Percentiles rank a stretch among this genome's conserved stretches.
Evolutionary conservation across 495 filamentous ascomycete species (phyloP).

Genomic region (Thermothielavioides terrestris): DNA sequence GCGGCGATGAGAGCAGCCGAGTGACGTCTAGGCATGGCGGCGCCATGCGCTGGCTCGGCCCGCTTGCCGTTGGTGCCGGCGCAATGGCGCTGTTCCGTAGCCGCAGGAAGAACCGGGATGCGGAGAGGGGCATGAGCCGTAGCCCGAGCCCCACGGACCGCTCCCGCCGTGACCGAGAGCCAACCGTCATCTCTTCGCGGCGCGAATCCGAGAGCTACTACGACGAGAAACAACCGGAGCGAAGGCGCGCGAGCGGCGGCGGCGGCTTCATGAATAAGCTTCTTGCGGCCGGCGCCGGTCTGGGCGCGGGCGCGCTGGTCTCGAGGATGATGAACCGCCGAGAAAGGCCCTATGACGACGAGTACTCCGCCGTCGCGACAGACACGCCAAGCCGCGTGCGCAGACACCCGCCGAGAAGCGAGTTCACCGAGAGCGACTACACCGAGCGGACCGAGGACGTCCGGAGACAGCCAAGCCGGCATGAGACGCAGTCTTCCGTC

Average conservation of each 20-base stretch:
- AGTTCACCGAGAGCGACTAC: slow-evolving; percentile 37
- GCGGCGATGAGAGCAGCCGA: slow-evolving; percentile 1
- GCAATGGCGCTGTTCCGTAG: slow-evolving; percentile 47
- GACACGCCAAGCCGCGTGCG: slow-evolving; percentile 43
- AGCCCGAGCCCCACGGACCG: slow-evolving; percentile 24
- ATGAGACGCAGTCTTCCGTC: slow-evolving; percentile 23
- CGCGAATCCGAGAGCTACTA: slow-evolving; percentile 44
- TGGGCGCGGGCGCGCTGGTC: slow-evolving; percentile 57
- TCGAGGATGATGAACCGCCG: slow-evolving; percentile 57
- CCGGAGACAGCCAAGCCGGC: slow-evolving; percentile 28
- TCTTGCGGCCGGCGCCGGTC: slow-evolving; percentile 55
- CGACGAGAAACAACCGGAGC: slow-evolving; percentile 53
- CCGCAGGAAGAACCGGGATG: slow-evolving; percentile 33
- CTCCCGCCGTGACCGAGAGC: slow-evolving; percentile 26
- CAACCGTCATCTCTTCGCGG: slow-evolving; percentile 43
- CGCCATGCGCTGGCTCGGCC: slow-evolving; percentile 41
- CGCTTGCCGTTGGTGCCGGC: slow-evolving; percentile 52
- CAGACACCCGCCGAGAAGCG: slow-evolving; percentile 22
- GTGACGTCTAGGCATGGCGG: slow-evolving; percentile 31
- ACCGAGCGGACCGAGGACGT: slow-evolving; percentile 39
- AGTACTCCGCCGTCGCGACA: slow-evolving; percentile 46
- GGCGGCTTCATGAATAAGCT: slow-evolving; percentile 58
- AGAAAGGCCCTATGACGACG: slow-evolving; percentile 49
- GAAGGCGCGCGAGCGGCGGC: slow-evolving; percentile 19
- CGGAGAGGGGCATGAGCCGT: slow-evolving; percentile 27